These are phyloP conservation scores for Pelargonium myrrhifolium DNA, from an alignment of 441 rosid species.

Conservation along the genomic window DNA sequence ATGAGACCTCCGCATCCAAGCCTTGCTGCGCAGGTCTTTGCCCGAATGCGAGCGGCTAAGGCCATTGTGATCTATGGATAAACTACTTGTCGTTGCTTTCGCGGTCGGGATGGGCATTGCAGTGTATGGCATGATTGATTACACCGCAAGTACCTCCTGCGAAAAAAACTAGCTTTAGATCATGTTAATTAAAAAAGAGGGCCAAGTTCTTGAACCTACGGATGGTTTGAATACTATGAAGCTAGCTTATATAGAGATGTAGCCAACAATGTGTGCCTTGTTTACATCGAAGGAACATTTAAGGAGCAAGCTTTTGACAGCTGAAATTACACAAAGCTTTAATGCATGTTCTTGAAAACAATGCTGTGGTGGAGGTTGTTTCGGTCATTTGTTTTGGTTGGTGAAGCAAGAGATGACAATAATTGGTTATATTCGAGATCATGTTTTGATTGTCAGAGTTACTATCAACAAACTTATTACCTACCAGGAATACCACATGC, in stretches of 20 bases:
- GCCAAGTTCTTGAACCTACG: background rate
- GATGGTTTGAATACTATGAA: background rate
- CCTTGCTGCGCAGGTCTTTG: background rate
- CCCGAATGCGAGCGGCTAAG: background rate
- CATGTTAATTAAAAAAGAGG: background rate
- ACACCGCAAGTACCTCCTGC: no score
- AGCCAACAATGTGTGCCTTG: slow-evolving; percentile 2
- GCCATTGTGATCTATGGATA: background rate
- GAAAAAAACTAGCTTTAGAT: background rate
- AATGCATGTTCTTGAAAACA: background rate
- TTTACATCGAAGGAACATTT: background rate
- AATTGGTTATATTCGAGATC: no score
- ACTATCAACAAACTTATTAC: no score
- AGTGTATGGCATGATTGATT: background rate
- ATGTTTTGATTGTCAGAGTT: no score
- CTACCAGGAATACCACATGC: no score
- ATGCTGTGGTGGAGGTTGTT: background rate
- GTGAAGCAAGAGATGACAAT: no score
- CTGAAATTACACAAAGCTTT: background rate
- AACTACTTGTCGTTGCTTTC: background rate
- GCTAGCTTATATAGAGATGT: background rate
- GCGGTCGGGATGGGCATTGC: background rate
- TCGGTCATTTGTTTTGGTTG: background rate
- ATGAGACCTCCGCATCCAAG: slow-evolving; percentile 32
- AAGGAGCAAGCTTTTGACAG: background rate